Conservation (phyloP, 2,329 filamentous ascomycete genomes). For the Penicillium sp. region DNA sequence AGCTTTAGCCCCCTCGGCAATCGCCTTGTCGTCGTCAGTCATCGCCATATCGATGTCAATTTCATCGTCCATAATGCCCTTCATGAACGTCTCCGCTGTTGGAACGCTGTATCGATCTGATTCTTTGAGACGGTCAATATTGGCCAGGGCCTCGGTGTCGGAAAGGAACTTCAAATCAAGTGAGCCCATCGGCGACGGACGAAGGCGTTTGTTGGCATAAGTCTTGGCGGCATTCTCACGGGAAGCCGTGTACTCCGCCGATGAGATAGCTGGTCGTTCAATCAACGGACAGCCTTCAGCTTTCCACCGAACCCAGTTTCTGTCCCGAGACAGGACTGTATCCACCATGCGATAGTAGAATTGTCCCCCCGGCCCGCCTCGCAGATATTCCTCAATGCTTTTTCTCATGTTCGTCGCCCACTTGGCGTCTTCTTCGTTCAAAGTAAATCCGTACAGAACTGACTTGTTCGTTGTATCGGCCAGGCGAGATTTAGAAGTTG, state of each 20-base stretch:
- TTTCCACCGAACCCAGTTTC: conserved; percentile 99
- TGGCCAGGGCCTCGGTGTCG: conserved; percentile 58
- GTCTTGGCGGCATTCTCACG: conserved; percentile 62
- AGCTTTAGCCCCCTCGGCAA: conserved; percentile 66
- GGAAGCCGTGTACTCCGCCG: conserved; percentile 65
- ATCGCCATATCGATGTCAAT: conserved; percentile 82
- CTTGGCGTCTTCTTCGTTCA: conserved; percentile 80
- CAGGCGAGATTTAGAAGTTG: conserved; percentile 75
- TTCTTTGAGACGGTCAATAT: conserved; percentile 67
- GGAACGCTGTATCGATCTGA: conserved; percentile 63
- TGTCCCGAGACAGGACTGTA: conserved; percentile 89
- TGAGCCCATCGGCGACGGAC: conserved; percentile 65
- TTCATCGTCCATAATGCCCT: conserved; percentile 71
- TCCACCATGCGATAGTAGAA: conserved; percentile 97
- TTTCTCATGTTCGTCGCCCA: conserved; percentile 79
- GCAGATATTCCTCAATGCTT: conserved; percentile 76
- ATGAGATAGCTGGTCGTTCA: conserved; percentile 66
- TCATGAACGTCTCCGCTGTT: conserved; percentile 64
- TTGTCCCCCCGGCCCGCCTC: conserved; percentile 73
- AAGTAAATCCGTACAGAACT: conserved; percentile 74
- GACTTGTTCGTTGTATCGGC: conserved; percentile 75
- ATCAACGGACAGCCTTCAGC: conserved; percentile 89
- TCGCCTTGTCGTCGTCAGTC: conserved; percentile 57
- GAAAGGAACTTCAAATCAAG: conserved; percentile 75
- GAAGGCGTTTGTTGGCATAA: conserved; percentile 67